These are phyloP conservation scores for Rubroboletus satanas DNA, from an alignment of 768 basidiomycete species.

Conservation along the genomic window DNA sequence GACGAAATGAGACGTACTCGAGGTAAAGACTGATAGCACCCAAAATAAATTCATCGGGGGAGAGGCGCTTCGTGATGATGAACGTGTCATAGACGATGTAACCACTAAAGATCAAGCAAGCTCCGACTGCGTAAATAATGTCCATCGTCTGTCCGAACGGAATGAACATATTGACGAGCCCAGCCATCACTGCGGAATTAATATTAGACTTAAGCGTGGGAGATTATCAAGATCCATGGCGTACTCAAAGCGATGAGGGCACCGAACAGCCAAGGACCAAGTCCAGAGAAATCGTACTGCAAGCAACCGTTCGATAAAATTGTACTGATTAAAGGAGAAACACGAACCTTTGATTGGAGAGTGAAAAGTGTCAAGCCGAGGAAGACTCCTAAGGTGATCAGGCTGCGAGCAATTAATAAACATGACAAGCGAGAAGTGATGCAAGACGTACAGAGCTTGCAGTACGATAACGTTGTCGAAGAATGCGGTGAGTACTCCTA, in stretches of 20 bases:
- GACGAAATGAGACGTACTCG: conserved; percentile 53
- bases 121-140: conserved; percentile 73
- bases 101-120: conserved; percentile 81
- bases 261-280: conserved; percentile 88
- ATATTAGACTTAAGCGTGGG: not conserved
- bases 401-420: conserved; percentile 35
- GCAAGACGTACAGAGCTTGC: conserved; percentile 69
- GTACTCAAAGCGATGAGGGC: conserved; percentile 74
- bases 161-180: conserved; percentile 78
- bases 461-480: conserved; percentile 70
- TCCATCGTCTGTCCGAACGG: conserved; percentile 83
- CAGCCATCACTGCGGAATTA: conserved; percentile 59
- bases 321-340: not conserved
- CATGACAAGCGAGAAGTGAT: not conserved
- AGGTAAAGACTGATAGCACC: conserved; percentile 92
- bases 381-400: conserved; percentile 92
- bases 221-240: conserved; percentile 18
- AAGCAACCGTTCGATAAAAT: not conserved
- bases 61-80: conserved; percentile 80
- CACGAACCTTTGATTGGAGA: conserved; percentile 79
- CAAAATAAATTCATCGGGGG: conserved; percentile 92
- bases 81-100: conserved; percentile 92
- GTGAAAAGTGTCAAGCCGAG: conserved; percentile 92
- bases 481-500: conserved; percentile 82
- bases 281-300: conserved; percentile 90